Evolutionary conservation across 495 filamentous ascomycete genomes (phyloP).

Genomic region (Tuber indicum): DNA sequence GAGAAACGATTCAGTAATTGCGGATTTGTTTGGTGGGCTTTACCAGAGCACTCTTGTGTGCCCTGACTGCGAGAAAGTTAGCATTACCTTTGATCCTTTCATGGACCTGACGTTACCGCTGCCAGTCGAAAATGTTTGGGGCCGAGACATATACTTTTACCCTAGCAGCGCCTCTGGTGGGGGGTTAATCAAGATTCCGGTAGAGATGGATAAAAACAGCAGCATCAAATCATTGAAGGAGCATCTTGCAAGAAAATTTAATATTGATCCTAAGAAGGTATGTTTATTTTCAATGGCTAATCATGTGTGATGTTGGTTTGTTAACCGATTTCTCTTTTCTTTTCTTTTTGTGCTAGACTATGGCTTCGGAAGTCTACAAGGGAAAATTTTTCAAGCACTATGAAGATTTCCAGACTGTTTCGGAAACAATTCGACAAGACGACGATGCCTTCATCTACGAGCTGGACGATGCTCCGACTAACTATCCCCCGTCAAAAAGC

Average conservation of each 20-base stretch:
- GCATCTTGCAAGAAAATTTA: conserved; percentile 62
- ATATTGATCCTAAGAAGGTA: conserved; percentile 49
- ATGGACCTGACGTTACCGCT: conserved; percentile 87
- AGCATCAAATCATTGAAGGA: conserved; percentile 69
- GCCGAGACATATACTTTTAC: conserved; percentile 63
- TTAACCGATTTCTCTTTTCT: not conserved
- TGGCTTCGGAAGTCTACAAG: conserved; percentile 73
- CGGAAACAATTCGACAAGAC: conserved; percentile 57
- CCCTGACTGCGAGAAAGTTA: conserved; percentile 84
- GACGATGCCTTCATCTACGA: conserved; percentile 74
- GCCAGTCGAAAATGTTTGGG: conserved; percentile 73
- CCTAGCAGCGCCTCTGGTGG: conserved; percentile 53
- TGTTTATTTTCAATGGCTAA: conserved; percentile 31
- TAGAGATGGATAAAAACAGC: conserved; percentile 82
- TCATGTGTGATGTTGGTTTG: not conserved
- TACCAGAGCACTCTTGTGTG: conserved; percentile 96
- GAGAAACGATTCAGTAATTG: conserved; percentile 89
- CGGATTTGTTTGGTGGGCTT: conserved; percentile 90
- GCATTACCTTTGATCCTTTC: conserved; percentile 98
- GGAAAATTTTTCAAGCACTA: conserved; percentile 77
- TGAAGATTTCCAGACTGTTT: conserved; percentile 57
- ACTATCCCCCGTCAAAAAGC: conserved; percentile 53
- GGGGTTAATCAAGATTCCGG: conserved; percentile 59
- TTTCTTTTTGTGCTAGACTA: conserved; percentile 47
- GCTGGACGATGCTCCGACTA: conserved; percentile 70